Evolutionary conservation across 345 rosid genomes (phyloP).

Genomic region (Eucalyptus regnans): DNA sequence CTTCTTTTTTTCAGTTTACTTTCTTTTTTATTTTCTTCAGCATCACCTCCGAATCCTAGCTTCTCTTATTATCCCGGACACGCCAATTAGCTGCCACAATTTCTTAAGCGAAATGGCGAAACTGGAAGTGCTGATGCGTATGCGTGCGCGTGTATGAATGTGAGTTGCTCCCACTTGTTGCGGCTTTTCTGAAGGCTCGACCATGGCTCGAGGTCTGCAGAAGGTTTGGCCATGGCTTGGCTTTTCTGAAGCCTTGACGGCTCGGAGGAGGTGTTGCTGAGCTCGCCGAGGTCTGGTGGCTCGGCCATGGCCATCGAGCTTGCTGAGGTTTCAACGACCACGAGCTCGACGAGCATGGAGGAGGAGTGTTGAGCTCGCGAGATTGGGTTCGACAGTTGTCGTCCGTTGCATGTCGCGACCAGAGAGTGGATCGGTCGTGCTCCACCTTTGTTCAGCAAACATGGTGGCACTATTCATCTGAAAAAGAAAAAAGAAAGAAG

Average conservation of each 20-base stretch:
- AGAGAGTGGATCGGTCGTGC: background rate
- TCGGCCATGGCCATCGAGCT: background rate
- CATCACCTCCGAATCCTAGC: background rate
- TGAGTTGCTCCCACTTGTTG: background rate
- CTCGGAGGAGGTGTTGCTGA: background rate
- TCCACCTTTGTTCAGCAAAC: background rate
- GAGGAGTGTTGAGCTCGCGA: background rate
- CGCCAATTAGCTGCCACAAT: background rate
- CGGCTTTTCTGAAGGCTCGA: background rate
- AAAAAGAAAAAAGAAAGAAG: background rate
- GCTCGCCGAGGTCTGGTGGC: background rate
- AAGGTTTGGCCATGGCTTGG: background rate
- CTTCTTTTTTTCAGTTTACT: accelerated
- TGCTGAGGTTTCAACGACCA: background rate
- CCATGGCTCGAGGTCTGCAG: background rate
- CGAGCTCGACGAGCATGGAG: background rate
- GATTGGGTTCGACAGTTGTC: background rate
- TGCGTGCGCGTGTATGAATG: background rate
- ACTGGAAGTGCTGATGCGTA: background rate
- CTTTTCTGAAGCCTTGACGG: background rate
- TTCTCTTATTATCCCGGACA: background rate
- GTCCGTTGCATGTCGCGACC: background rate
- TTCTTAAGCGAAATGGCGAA: background rate
- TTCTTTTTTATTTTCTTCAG: background rate
- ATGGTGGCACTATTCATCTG: background rate